Percentiles rank a stretch among this genome's conserved stretches.
Evolutionary conservation across 768 basidiomycete species (phyloP).

Genomic region (Leucosporidium creatinivorum): DNA sequence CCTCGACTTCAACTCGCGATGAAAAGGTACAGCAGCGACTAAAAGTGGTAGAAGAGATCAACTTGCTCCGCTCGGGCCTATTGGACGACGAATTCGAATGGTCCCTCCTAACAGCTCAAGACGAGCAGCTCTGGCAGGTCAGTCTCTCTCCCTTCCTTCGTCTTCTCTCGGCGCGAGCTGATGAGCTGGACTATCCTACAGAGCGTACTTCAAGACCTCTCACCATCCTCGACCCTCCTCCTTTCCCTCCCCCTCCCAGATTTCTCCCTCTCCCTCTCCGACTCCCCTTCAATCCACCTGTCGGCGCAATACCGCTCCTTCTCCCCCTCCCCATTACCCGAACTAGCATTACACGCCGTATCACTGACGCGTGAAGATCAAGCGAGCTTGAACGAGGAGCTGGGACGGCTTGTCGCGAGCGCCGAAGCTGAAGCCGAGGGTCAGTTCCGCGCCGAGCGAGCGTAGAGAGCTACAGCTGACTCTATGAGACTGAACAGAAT

Average conservation of each 20-base stretch:
- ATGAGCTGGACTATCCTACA: not conserved
- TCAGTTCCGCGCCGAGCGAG: not conserved
- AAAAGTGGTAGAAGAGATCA: conserved; percentile 10
- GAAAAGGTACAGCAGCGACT: too few species aligned
- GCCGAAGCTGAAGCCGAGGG: not conserved
- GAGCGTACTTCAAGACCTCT: not conserved
- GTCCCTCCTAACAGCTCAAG: not conserved
- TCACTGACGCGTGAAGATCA: not conserved
- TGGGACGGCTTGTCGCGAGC: not conserved
- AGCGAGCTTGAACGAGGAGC: not conserved
- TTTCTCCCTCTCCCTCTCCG: not conserved
- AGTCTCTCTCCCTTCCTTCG: not conserved
- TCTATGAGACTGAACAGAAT: not conserved
- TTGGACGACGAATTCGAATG: conserved; percentile 5
- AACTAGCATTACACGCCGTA: not conserved
- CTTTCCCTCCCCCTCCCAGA: not conserved
- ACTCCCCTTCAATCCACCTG: not conserved
- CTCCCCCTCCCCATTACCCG: too few species aligned
- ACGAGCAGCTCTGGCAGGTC: conserved; percentile 13
- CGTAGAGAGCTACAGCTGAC: too few species aligned
- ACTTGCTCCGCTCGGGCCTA: conserved; percentile 8
- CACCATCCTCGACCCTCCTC: not conserved
- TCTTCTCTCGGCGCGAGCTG: too few species aligned
- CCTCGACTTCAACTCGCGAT: too few species aligned
- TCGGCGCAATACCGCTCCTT: too few species aligned